These are phyloP conservation scores for Crithidia sp. DNA, from an alignment of 208 protist genomes.

Conservation along the genomic window DNA sequence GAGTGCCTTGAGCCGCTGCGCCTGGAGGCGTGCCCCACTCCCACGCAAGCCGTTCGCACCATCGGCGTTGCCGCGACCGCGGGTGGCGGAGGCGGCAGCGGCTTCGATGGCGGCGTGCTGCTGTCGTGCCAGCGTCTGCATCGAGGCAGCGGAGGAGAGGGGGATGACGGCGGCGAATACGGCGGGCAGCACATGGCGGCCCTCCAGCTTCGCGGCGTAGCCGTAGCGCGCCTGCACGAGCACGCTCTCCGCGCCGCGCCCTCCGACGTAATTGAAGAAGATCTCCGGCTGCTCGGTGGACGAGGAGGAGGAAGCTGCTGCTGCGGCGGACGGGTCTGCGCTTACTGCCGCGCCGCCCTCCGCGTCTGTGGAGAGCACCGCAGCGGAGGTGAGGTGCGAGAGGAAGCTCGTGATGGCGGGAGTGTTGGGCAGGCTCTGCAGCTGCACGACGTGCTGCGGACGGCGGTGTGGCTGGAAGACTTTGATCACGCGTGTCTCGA, in stretches of 20 bases:
- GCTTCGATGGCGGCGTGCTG: conserved; percentile 41
- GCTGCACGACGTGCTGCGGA: conserved; percentile 57
- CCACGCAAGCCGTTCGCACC: conserved; percentile 8
- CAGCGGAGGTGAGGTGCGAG: conserved; percentile 36
- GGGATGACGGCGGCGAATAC: conserved; percentile 53
- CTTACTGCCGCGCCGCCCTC: not conserved
- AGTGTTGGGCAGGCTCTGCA: conserved; percentile 76
- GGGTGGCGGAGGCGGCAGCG: conserved; percentile 17
- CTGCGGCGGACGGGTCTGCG: not conserved
- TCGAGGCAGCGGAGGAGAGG: conserved; percentile 49
- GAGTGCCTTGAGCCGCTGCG: conserved; percentile 36
- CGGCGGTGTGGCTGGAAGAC: conserved; percentile 65
- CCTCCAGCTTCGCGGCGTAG: conserved; percentile 66
- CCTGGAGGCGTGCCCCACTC: conserved; percentile 19
- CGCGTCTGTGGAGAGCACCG: not conserved
- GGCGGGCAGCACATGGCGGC: conserved; percentile 47
- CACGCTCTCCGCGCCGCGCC: conserved; percentile 66
- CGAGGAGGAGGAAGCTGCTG: conserved; percentile 4
- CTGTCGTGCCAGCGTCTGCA: conserved; percentile 61
- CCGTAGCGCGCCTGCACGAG: conserved; percentile 79
- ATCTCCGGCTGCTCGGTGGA: conserved; percentile 60
- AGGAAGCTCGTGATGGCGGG: conserved; percentile 61
- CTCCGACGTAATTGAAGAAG: conserved; percentile 62
- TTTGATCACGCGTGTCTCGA: conserved; percentile 45
- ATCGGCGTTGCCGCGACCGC: not conserved